A percentile compares a stretch with the other conserved stretches of the same genome.
Evolutionary conservation across 306 rosid species (phyloP).

Genomic region (barrel medic (Medicago truncatula)): MtrunA17r5.0-ANR NC_053044.1:45106501-45107000

Average conservation of each 20-base stretch:
- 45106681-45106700: not conserved
- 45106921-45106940: slow-evolving; percentile 77
- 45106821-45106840: slow-evolving; percentile 23
- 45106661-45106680: slow-evolving; percentile 10
- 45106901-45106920: slow-evolving; percentile 99
- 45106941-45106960: slow-evolving; percentile 36
- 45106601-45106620: slow-evolving; percentile 17
- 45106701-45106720: slow-evolving; percentile 7
- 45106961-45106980: slow-evolving; percentile 25
- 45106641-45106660: slow-evolving; percentile 27
- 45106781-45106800: slow-evolving; percentile 22
- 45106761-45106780: slow-evolving; percentile 13
- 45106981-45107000: slow-evolving; percentile 27
- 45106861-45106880: slow-evolving; percentile 64
- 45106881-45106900: slow-evolving; percentile 91
- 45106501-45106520: slow-evolving; percentile 99
- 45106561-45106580: slow-evolving; percentile 86
- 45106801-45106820: slow-evolving; percentile 15
- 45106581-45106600: slow-evolving; percentile 23
- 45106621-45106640: slow-evolving; percentile 22
- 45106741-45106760: slow-evolving; percentile 20
- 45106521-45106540: slow-evolving; percentile 96
- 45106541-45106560: slow-evolving; percentile 94
- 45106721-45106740: not conserved
- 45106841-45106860: slow-evolving; percentile 14